These are phyloP conservation scores for Cadophora gregata DNA, from an alignment of 2,329 filamentous ascomycete genomes.

Conservation along the genomic window DNA sequence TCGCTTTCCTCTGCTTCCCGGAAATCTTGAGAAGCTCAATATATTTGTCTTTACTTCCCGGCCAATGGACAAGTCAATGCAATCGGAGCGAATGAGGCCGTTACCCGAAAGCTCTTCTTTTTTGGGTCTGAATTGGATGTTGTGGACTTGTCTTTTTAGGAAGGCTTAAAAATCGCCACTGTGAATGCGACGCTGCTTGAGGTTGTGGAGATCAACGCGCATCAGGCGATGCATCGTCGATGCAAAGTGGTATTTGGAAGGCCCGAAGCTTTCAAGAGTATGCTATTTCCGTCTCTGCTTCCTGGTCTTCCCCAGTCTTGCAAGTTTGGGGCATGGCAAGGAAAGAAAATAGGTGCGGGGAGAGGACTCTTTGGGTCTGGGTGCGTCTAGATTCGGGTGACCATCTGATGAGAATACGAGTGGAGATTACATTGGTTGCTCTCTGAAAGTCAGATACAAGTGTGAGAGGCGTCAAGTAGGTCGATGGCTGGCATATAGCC, in stretches of 20 bases:
- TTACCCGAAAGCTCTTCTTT: not conserved
- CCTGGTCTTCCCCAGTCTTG: not conserved
- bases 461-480: not conserved
- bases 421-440: not conserved
- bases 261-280: slow-evolving; percentile 3
- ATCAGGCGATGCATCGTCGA: slow-evolving; percentile 12
- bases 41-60: slow-evolving; percentile 4
- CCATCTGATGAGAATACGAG: not conserved
- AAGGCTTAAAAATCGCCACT: not conserved
- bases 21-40: not conserved
- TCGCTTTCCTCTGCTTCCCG: not conserved
- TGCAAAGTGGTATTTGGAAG: not conserved
- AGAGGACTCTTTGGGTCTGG: not conserved
- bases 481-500: slow-evolving; percentile 7
- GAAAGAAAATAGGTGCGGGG: not conserved
- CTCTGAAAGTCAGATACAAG: not conserved
- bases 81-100: slow-evolving; percentile 3
- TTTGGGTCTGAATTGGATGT: not conserved
- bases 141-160: not conserved
- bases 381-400: not conserved
- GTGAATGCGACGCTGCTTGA: not conserved
- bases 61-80: not conserved
- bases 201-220: not conserved
- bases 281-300: not conserved
- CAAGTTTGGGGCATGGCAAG: not conserved